phyloP scores from a whole-genome alignment of 2,329 filamentous ascomycete genomes.

The Mycosphaerella arachidis region DNA sequence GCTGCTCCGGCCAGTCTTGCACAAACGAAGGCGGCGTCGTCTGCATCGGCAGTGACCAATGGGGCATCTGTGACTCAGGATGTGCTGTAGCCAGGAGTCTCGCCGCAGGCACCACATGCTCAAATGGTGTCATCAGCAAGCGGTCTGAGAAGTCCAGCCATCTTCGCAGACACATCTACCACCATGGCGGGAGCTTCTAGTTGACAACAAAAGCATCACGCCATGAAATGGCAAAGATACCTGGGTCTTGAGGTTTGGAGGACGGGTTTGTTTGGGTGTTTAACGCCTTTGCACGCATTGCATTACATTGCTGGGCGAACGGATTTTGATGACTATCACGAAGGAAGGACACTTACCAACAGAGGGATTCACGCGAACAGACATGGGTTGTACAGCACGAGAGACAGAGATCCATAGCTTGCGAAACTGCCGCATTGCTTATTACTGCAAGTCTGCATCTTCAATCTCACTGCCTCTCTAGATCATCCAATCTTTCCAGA shows the following conservation, averaged over 20 bases:
- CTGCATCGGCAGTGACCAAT: conserved; percentile 39
- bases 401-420: neutral
- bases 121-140: conserved; percentile 30
- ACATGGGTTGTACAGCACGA: neutral
- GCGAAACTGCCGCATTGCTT: neutral
- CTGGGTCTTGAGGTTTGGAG: neutral
- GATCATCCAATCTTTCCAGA: neutral
- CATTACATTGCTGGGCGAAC: neutral
- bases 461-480: neutral
- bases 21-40: conserved; percentile 36
- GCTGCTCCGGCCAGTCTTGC: conserved; percentile 10
- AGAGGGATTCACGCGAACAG: neutral
- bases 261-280: neutral
- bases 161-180: conserved; percentile 1
- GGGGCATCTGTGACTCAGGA: conserved; percentile 41
- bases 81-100: conserved; percentile 38
- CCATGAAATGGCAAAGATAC: neutral
- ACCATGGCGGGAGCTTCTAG: conserved; percentile 5
- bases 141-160: conserved; percentile 4
- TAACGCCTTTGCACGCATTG: neutral
- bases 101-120: conserved; percentile 39
- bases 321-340: neutral
- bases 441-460: neutral
- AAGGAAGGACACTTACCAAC: neutral
- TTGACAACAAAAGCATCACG: neutral